Evolutionary conservation across 192 early-diverging fungal genomes (phyloP).

Genomic region (Physocladia obscura): DNA sequence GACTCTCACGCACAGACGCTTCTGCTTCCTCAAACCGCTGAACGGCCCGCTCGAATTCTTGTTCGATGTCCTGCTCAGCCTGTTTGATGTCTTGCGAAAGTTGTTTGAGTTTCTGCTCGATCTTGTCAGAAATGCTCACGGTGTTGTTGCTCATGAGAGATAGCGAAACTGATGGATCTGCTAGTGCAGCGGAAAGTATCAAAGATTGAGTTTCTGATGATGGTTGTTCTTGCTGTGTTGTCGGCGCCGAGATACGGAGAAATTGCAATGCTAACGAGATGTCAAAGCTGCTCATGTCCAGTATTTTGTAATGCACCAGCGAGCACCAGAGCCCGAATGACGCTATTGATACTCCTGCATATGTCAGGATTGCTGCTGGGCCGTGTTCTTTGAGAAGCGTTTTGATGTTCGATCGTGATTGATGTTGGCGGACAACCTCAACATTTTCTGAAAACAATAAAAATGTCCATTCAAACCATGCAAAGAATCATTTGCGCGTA

Average conservation of each 20-base stretch:
- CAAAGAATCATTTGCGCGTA: too few relatives aligned
- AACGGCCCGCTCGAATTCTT: background rate
- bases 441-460: too few relatives aligned
- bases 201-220: too few relatives aligned
- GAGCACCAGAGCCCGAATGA: slow-evolving; percentile 30
- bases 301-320: background rate
- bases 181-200: background rate
- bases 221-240: too few relatives aligned
- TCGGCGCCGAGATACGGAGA: background rate
- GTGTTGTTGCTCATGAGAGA: too few relatives aligned
- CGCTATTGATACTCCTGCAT: slow-evolving; percentile 32
- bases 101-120: background rate
- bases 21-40: background rate
- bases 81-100: background rate
- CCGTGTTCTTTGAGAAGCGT: slow-evolving; percentile 34
- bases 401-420: background rate
- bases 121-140: background rate
- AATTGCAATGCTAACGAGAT: too few relatives aligned
- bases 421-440: too few relatives aligned
- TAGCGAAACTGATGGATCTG: too few relatives aligned
- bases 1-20: background rate
- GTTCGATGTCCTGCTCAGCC: background rate
- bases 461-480: too few relatives aligned
- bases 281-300: background rate
- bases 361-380: slow-evolving; percentile 35